Base-by-base conservation (phyloP, 1,284 basidiomycete species). In the Papiliotrema nemorosa region DNA sequence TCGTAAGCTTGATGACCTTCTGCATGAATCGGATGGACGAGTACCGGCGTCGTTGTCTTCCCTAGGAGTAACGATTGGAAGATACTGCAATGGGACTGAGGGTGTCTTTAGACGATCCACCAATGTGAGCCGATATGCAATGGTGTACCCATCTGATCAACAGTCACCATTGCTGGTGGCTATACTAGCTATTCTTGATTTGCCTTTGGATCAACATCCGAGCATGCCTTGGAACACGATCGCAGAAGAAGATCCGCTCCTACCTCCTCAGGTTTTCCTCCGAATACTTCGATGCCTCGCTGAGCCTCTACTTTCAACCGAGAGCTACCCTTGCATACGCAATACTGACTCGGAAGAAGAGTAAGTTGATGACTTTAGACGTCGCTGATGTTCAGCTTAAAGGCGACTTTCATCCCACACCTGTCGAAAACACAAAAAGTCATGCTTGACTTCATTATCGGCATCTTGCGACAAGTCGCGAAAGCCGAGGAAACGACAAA, bases 61-160 rank as follows among this genome's bases (percentile, higher is more conserved):
- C 2, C 43, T 73, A 14, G 37, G 58, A n/a, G 44, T 45, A 3
- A 58, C 56, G 3, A 71, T 73, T 20, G 29, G 66, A 24, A 25
- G n/a, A 5, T 49, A 63, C 36, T 68, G 67, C 44, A 49, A 54
- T 1, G 22, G 5, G 1, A 62, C 59, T 0, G 68, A 71, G 49
- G 70, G 70, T 31, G 59, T 70, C 27, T 73, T 71, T 51, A 58
- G 70, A 34, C 52, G 64, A 13, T 49, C 58, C 2, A 54, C 65
- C 2, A 62, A 59, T 38, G 69, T 67, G 52, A 55, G 66, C 58
- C n/a, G 22, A 4, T 37, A 14, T 33, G 45, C 24, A 7, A 9
- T 25, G 26, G 14, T 50, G 29, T 36, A 33, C n/a, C 18, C 33
- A 3, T 35, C 14, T 16, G 40, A 22, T 20, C 20, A 2, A 2